These are phyloP conservation scores for Aspergillus olivimuriae DNA, from an alignment of 495 filamentous ascomycete genomes.

Conservation along the genomic window DNA sequence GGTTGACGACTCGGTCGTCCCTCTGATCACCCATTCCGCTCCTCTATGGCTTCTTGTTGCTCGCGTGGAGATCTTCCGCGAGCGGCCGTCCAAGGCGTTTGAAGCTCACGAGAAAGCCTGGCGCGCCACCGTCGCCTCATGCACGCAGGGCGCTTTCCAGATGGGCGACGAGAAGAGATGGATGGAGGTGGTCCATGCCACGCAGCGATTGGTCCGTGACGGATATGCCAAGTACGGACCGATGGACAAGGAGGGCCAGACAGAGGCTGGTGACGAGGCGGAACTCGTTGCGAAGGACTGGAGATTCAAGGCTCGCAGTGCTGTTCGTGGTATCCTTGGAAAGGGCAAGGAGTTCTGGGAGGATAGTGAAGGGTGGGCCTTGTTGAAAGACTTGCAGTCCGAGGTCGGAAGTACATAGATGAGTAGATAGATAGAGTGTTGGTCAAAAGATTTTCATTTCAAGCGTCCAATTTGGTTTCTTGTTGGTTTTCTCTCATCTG, in stretches of 20 bases:
- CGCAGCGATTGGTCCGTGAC: conserved; percentile 40
- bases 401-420: conserved; percentile 29
- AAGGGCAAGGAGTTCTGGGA: conserved; percentile 82
- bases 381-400: conserved; percentile 45
- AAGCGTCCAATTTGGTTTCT: too few species aligned
- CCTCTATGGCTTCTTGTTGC: conserved; percentile 70
- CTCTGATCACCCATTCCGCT: conserved; percentile 74
- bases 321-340: conserved; percentile 71
- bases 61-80: conserved; percentile 62
- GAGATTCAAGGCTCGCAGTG: conserved; percentile 83
- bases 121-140: conserved; percentile 56
- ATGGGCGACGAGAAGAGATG: conserved; percentile 44
- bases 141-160: conserved; percentile 41
- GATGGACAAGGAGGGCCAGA: conserved; percentile 32
- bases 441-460: too few species aligned
- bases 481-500: too few species aligned
- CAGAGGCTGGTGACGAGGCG: conserved; percentile 20
- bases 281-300: conserved; percentile 53
- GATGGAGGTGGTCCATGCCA: conserved; percentile 42
- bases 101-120: conserved; percentile 85
- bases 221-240: conserved; percentile 44
- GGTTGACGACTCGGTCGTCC: conserved; percentile 62
- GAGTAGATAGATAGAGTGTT: too few species aligned
- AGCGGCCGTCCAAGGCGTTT: conserved; percentile 62
- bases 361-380: conserved; percentile 62